Conservation (phyloP, 805 yeast genomes). For the Jamesozyma spencerorum region DNA sequence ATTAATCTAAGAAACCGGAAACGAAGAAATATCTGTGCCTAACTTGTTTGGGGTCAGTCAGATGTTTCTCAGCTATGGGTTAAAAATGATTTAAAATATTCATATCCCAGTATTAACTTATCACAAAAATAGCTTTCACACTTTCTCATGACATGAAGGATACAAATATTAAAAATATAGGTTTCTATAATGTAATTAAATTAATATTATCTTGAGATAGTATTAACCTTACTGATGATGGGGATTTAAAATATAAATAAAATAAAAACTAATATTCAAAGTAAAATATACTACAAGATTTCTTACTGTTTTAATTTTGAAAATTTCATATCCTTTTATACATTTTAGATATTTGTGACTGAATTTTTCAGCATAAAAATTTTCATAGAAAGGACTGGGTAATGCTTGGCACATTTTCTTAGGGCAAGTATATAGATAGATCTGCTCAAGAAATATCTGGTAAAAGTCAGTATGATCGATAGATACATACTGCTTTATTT, state of each 20-base stretch:
- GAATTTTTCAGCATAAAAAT: background rate
- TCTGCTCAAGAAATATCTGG: too few relatives aligned
- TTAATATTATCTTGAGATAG: constrained; percentile 36
- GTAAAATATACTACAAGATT: background rate
- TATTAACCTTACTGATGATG: constrained; percentile 36
- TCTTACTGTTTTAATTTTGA: background rate
- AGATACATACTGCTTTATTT: too few relatives aligned
- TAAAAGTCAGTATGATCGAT: too few relatives aligned
- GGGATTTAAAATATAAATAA: constrained; percentile 16
- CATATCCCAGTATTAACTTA: constrained; percentile 31
- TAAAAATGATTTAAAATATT: constrained; percentile 22
- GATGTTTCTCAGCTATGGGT: constrained; percentile 33
- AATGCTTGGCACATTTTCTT: too few relatives aligned
- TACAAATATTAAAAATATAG: constrained; percentile 25
- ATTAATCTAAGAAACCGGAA: constrained; percentile 35
- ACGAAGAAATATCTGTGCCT: constrained; percentile 32
- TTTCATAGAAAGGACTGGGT: too few relatives aligned
- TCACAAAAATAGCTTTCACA: constrained; percentile 7
- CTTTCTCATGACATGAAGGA: constrained; percentile 9
- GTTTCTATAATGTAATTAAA: constrained; percentile 30
- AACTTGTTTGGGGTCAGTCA: constrained; percentile 33
- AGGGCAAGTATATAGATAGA: too few relatives aligned
- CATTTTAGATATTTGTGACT: background rate
- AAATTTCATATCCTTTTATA: background rate
- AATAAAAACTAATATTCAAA: constrained; percentile 1